Conservation (phyloP, 2,329 filamentous ascomycete genomes). For the Aureobasidium lini region DNA sequence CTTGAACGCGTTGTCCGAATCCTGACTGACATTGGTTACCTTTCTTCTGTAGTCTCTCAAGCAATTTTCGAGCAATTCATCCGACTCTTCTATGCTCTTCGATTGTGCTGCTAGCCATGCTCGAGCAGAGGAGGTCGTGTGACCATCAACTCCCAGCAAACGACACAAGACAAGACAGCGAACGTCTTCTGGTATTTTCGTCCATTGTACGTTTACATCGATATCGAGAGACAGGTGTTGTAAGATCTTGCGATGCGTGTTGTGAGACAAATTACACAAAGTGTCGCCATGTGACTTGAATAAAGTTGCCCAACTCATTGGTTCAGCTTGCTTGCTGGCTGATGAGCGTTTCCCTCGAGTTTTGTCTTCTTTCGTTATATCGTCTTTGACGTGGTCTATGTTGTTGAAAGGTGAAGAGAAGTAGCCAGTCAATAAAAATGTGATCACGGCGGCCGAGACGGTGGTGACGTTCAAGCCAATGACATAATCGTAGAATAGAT, state of each 20-base stretch:
- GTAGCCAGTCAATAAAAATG: slow-evolving; percentile 15
- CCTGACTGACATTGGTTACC: background rate
- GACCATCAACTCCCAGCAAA: slow-evolving; percentile 7
- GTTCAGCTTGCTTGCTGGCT: too few species aligned
- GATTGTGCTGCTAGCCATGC: slow-evolving; percentile 12
- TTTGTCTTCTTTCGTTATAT: too few species aligned
- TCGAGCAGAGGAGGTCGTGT: background rate
- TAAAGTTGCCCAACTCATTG: background rate
- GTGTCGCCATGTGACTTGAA: background rate
- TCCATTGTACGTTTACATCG: slow-evolving; percentile 15
- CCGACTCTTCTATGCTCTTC: background rate
- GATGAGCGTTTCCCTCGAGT: background rate
- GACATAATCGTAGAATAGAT: slow-evolving; percentile 13
- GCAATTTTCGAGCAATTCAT: background rate
- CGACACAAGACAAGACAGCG: slow-evolving; percentile 14
- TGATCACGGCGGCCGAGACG: slow-evolving; percentile 13
- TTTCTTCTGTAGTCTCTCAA: background rate
- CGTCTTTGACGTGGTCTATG: background rate
- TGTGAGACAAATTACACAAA: slow-evolving; percentile 10
- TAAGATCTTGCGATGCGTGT: slow-evolving; percentile 11
- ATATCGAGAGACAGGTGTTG: slow-evolving; percentile 14
- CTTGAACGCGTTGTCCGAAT: background rate
- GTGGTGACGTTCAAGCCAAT: slow-evolving; percentile 14
- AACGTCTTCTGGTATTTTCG: slow-evolving; percentile 14
- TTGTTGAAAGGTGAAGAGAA: background rate